A percentile compares a stretch with the other conserved stretches of the same genome.
Evolutionary conservation across 768 basidiomycete species (phyloP).

Genomic region (Mycena filopes): DNA sequence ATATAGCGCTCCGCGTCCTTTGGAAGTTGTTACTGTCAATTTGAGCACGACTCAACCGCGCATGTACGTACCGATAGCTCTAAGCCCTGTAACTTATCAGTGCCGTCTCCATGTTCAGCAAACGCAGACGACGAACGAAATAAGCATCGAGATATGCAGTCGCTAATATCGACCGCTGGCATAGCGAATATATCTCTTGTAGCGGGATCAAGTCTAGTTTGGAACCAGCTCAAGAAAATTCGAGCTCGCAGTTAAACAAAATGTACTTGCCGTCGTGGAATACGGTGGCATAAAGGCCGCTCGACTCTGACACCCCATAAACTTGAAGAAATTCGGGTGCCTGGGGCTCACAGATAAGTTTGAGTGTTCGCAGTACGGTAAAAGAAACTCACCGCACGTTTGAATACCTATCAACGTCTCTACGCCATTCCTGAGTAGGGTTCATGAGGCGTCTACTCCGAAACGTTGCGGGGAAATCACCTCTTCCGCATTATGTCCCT

Average conservation of each 20-base stretch:
- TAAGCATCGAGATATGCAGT: constrained; percentile 14
- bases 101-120: too few relatives aligned
- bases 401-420: constrained; percentile 10
- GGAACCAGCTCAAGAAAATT: too few relatives aligned
- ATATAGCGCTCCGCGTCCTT: constrained; percentile 13
- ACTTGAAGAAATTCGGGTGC: constrained; percentile 16
- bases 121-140: background rate
- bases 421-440: constrained; percentile 10
- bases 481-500: constrained; percentile 17
- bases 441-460: background rate
- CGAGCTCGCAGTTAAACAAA: background rate
- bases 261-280: constrained; percentile 6
- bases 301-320: background rate
- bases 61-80: background rate
- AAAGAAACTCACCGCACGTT: constrained; percentile 8
- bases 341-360: background rate
- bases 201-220: constrained; percentile 2
- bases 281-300: constrained; percentile 11
- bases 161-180: constrained; percentile 5
- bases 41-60: too few relatives aligned
- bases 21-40: background rate
- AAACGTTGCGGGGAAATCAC: background rate
- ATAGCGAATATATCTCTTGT: constrained; percentile 14
- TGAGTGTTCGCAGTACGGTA: background rate
- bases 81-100: too few relatives aligned